Base-by-base conservation (phyloP, 495 filamentous ascomycete genomes). In the Aspergillus baeticus region DNA sequence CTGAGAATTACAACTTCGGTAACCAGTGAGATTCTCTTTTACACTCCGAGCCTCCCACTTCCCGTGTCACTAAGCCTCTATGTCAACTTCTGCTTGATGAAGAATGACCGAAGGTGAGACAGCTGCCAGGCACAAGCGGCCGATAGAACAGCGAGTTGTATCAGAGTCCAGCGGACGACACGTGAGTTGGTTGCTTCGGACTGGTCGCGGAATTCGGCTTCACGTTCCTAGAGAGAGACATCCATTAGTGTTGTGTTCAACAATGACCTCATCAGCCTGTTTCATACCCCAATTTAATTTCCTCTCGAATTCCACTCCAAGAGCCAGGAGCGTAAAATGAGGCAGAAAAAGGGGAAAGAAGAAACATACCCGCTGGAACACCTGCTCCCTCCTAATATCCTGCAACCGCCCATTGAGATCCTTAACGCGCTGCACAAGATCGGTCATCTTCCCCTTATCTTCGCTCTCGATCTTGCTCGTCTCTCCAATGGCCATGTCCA, bases 51-150 rank as follows among this genome's bases (percentile, higher is more conserved):
- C 22, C 22, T 31, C 8, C n/a, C 49, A 52, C 23, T 10, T 42
- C 17, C 36, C 13, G 5, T 14, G 29, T 10, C 26, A 14, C 22
- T n/a, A 21, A 15, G 35, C 15, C 26, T 55, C 55, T 64, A 77
- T 46, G 94, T 98, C 66, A 98, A 81, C 79, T 98, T 98, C 78
- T 98, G 94, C 83, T 98, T 98, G 79, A 98, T 98, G 78, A 98
- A 98, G 81, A 98, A 98, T 20, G 90, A 88, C 52, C 94, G 80
- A 51, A 98, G 82, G 72, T 98, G 92, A 11, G 91, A 95, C 31
- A 98, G 80, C 73, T 98, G 94, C 94, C 94, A 98, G 52, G 94
- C 91, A 72, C 94, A 98, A 23, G 94, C 95, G 44, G 88, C 81
- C 23, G 88, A 91, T 36, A 98, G 77, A n/a, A 98, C 84, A 54